Evolutionary conservation across 306 rosid genomes (phyloP).

Genomic region (Lathyrus aphaca): DNA sequence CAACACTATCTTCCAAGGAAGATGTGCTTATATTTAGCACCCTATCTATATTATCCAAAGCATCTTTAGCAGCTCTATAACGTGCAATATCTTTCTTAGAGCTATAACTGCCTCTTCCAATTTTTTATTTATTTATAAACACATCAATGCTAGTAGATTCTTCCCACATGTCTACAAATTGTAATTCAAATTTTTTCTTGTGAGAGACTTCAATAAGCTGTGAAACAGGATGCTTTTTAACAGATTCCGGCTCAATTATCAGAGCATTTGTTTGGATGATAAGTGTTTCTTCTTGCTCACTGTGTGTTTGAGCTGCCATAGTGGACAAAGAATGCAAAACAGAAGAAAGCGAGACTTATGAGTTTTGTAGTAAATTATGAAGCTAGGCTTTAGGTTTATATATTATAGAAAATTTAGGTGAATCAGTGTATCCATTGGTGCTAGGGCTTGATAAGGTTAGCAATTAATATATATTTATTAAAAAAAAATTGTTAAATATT

Average conservation of each 20-base stretch:
- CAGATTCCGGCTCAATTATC: not conserved
- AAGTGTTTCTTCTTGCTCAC: not conserved
- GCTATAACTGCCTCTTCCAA: not conserved
- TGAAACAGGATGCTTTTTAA: not conserved
- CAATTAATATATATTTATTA: no score
- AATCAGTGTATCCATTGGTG: no score
- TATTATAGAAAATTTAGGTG: no score
- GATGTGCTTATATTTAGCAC: not conserved
- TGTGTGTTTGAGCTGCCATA: conserved; percentile 1
- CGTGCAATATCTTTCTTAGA: conserved; percentile 10
- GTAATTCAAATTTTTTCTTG: not conserved
- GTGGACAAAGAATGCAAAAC: no score
- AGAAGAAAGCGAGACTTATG: no score
- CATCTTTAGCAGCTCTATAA: not conserved
- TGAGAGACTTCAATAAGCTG: not conserved
- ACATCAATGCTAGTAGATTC: not conserved
- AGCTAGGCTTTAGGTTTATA: no score
- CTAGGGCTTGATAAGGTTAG: no score
- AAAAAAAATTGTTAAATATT: no score
- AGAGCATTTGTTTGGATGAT: not conserved
- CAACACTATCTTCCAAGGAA: not conserved
- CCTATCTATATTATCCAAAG: not conserved
- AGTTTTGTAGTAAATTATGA: no score
- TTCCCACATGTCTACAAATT: not conserved
- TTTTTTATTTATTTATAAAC: not conserved